phyloP scores from a whole-genome alignment of 306 rosid species.

The Pterocarpus macrocarpus region DNA sequence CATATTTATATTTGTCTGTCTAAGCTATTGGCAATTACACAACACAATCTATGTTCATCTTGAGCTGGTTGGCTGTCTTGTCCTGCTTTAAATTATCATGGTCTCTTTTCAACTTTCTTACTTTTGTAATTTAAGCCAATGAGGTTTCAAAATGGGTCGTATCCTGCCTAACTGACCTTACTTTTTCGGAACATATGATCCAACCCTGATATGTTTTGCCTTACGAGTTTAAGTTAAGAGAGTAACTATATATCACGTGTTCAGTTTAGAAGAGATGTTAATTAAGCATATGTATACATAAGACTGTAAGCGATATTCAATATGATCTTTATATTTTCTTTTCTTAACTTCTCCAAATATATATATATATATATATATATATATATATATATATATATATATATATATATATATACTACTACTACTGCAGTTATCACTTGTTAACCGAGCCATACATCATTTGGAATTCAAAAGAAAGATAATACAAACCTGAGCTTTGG shows the following conservation, averaged over 20 bases:
- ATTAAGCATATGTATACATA: not conserved
- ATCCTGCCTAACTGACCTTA: slow-evolving; percentile 43
- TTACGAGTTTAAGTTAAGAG: not conserved
- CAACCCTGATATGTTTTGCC: slow-evolving; percentile 48
- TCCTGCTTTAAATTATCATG: slow-evolving; percentile 38
- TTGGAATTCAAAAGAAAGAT: not conserved
- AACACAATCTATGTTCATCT: slow-evolving; percentile 45
- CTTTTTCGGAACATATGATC: slow-evolving; percentile 65
- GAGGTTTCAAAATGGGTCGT: slow-evolving; percentile 48
- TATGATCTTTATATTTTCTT: too few species aligned
- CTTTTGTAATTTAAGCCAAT: slow-evolving; percentile 52
- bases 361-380: too few species aligned
- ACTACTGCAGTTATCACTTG: not conserved
- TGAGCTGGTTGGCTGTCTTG: slow-evolving; percentile 49
- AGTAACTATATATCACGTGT: not conserved
- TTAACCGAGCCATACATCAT: not conserved
- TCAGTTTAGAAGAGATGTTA: not conserved
- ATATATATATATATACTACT: too few species aligned
- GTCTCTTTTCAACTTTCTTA: slow-evolving; percentile 11
- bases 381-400: too few species aligned
- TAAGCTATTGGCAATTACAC: not conserved
- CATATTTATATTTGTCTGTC: slow-evolving; percentile 3
- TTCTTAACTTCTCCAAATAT: not conserved
- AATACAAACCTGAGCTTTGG: not conserved
- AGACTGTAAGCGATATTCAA: not conserved